Evolutionary conservation across 164 flowering plant species (phyloP).

Genomic region (Nymphaea colorata): DNA sequence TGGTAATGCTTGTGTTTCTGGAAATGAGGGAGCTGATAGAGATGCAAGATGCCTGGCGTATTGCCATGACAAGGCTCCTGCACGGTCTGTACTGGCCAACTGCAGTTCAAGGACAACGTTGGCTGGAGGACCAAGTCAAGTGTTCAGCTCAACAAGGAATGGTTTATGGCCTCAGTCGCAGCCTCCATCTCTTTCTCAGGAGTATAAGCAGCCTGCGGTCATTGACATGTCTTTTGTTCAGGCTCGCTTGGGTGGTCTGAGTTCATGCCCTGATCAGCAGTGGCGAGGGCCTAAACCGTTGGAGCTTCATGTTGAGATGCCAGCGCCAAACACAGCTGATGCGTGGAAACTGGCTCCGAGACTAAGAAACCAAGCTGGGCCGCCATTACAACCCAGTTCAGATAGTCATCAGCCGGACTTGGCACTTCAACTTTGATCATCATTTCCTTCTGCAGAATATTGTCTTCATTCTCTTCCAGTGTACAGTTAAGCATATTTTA

Average conservation of each 20-base stretch:
- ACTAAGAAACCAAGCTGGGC: constrained; percentile 2
- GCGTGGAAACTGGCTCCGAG: constrained; percentile 1
- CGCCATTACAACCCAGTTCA: constrained; percentile 1
- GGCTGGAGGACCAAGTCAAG: not conserved
- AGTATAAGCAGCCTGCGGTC: constrained; percentile 3
- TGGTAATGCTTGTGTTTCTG: not conserved
- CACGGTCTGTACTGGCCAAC: not conserved
- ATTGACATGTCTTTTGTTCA: constrained; percentile 29
- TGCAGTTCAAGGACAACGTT: constrained; percentile 1
- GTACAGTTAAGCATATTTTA: not conserved
- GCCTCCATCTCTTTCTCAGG: constrained; percentile 3
- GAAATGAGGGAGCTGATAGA: not conserved
- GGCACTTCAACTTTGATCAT: constrained; percentile 14
- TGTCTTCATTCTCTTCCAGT: not conserved
- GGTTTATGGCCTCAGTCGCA: not conserved
- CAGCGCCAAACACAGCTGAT: constrained; percentile 1
- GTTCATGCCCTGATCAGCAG: constrained; percentile 4
- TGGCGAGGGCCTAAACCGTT: constrained; percentile 4
- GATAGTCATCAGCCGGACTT: constrained; percentile 17
- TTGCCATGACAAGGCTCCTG: not conserved
- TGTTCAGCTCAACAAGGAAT: not conserved
- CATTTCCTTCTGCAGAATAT: not conserved
- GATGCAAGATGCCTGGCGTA: constrained; percentile 3
- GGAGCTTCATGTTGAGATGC: not conserved
- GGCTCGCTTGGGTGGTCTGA: constrained; percentile 25